Base-by-base conservation (phyloP, 148 eudicot genomes). In the Vaccinium corymbosum region DNA sequence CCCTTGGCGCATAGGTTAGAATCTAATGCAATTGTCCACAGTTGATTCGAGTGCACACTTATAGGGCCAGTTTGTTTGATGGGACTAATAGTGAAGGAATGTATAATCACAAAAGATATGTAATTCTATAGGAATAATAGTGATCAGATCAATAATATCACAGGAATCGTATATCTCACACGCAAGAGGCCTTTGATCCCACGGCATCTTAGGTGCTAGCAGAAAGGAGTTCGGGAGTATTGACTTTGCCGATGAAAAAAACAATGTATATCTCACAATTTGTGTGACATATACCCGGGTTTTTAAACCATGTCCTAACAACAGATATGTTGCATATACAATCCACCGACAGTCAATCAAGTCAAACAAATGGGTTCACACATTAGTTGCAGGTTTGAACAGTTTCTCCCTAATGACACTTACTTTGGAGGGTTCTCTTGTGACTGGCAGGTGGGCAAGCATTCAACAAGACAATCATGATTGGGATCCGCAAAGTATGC, bases 401-500 rank as follows among this genome's bases (percentile, higher is more conserved):
- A 56, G 46, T 20, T 55, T 42, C 16, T 56, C 17, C 27, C 2
- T 79, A 17, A 25, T 35, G 48, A 20, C 9, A 76, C 91, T 89
- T 91, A 94, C 99, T 88, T 94, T 85, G 99, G 97, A 85, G 97
- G 95, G 86, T 92, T 94, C 25, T 89, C 85, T 83, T 89, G 89
- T 12, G 95, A 94, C 75, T 92, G 90, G 89, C 98, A 97, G 38
- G 95, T 92, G 14, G 94, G 94, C 85, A 97, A 89, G 88, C 99
- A 97, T 85, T 94, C 98, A 61, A 97, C 95, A 61, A 94, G 52
- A 88, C 98, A 97, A 51, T 94, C 97, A 82, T 90, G 93, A 74
- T 83, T 89, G 3, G 98, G 99, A 88, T 92, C 93, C 83, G 93
- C 92, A 86, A 94, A 97, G 80, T 66, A 97, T 10, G 98, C 92